Evolutionary conservation across 2,329 filamentous ascomycete species (phyloP).

Genomic region (Eurotiales sp.): DNA sequence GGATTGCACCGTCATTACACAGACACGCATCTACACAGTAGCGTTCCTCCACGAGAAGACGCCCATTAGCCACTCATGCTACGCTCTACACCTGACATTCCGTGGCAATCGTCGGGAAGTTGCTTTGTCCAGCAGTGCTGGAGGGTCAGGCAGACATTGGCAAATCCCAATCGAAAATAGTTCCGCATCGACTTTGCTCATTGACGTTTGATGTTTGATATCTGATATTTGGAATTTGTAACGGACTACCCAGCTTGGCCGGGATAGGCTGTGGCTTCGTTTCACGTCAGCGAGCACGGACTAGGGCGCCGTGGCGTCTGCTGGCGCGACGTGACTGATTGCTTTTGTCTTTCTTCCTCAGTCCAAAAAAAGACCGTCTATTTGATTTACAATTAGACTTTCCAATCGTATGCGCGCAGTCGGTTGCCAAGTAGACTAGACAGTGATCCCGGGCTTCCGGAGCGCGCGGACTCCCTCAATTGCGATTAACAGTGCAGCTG

Average conservation of each 20-base stretch:
- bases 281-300: background rate
- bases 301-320: background rate
- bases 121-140: conserved; percentile 5
- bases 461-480: background rate
- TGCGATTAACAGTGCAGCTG: conserved; percentile 8
- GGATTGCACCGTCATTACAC: conserved; percentile 6
- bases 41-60: conserved; percentile 3
- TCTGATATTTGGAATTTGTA: no score
- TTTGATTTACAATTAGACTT: background rate
- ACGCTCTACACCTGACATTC: conserved; percentile 8
- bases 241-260: no score
- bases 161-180: no score
- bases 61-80: background rate
- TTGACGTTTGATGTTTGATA: background rate
- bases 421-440: conserved; percentile 1
- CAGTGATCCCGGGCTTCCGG: conserved; percentile 4
- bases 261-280: background rate
- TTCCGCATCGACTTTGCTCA: no score
- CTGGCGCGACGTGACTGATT: background rate
- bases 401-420: background rate
- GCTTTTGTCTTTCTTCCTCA: background rate
- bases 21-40: conserved; percentile 1
- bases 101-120: conserved; percentile 2
- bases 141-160: no score
- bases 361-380: background rate